Percentiles rank a stretch among this genome's conserved stretches.
These are phyloP conservation scores for Citrus sinensis DNA, from an alignment of 345 rosid species.

Conservation along the genomic window DNA sequence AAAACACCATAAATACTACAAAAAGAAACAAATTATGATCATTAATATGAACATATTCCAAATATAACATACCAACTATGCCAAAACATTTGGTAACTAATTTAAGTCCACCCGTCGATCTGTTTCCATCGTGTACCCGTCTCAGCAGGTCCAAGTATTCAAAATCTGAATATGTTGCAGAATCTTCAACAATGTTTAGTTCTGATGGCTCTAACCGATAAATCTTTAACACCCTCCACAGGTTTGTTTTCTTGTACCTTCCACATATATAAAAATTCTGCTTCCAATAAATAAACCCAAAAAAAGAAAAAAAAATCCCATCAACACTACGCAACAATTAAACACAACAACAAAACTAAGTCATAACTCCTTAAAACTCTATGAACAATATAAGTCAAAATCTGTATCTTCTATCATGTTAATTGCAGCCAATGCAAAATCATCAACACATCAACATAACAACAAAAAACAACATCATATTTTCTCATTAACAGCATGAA, in stretches of 20 bases:
- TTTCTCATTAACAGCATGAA: too few relatives aligned
- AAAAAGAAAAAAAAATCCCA: neutral
- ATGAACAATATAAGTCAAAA: neutral
- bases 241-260: constrained; percentile 61
- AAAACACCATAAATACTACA: constrained; percentile 6
- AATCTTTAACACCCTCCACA: constrained; percentile 82
- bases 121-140: constrained; percentile 83
- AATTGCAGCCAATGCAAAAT: neutral
- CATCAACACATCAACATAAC: neutral
- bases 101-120: constrained; percentile 78
- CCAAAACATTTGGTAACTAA: constrained; percentile 80
- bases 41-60: neutral
- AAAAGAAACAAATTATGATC: neutral
- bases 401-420: neutral
- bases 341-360: neutral
- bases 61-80: constrained; percentile 64
- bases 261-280: constrained; percentile 93
- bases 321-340: neutral
- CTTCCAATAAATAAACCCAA: neutral
- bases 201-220: constrained; percentile 70
- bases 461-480: neutral
- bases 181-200: constrained; percentile 62
- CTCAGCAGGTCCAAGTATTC: constrained; percentile 63
- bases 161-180: constrained; percentile 53
- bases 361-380: neutral